Evolutionary conservation across 169 alveolate genomes (phyloP).

Genomic region (Perkinsus marinus): DNA sequence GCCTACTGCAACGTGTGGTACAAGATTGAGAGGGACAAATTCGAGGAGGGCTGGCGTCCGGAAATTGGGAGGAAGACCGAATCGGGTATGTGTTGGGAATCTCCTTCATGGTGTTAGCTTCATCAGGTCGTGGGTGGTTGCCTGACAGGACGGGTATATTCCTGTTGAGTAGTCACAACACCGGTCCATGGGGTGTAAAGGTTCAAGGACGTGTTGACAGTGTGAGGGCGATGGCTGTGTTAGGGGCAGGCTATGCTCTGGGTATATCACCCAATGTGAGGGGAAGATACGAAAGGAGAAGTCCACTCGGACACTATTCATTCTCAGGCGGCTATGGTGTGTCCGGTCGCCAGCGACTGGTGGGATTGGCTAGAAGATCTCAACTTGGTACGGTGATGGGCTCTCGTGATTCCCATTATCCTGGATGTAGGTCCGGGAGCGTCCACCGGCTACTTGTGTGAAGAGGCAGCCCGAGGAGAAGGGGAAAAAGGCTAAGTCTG

Average conservation of each 20-base stretch:
- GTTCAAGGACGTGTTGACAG: background rate
- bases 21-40: background rate
- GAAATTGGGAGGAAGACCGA: background rate
- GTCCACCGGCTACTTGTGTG: background rate
- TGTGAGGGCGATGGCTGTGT: background rate
- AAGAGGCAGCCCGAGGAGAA: background rate
- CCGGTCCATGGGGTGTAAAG: background rate
- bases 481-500: background rate
- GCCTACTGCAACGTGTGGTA: background rate
- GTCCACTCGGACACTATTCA: background rate
- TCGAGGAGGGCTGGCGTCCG: background rate
- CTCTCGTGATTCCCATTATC: background rate
- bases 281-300: background rate
- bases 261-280: background rate
- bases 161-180: background rate
- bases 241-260: background rate
- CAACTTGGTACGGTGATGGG: background rate
- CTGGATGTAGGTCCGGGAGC: background rate
- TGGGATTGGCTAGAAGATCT: background rate
- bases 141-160: background rate
- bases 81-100: background rate
- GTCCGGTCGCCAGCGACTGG: background rate
- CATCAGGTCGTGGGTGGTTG: background rate
- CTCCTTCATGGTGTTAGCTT: background rate
- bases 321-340: background rate